Evolutionary conservation across 148 eudicot species (phyloP).

Genomic region (Rhododendron molle): DNA sequence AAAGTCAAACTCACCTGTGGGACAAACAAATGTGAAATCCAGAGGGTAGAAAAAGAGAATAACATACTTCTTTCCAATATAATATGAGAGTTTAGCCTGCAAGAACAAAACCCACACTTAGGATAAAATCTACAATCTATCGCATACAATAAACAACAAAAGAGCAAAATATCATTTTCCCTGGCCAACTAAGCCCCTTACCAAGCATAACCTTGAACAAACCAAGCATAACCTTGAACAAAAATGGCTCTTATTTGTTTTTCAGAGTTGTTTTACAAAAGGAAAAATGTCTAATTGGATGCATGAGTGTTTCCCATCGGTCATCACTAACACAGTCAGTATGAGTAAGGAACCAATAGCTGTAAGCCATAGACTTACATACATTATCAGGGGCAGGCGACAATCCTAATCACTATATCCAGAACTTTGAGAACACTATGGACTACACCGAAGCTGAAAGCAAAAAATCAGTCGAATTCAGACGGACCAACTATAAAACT

Average conservation of each 20-base stretch:
- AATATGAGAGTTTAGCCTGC: conserved; percentile 94
- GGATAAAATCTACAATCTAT: not conserved
- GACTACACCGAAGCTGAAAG: not conserved
- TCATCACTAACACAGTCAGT: not conserved
- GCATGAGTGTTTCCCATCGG: not conserved
- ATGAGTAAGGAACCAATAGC: not conserved
- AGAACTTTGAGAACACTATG: not conserved
- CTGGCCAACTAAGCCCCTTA: not conserved
- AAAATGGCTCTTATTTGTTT: too few relatives aligned
- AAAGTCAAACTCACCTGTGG: conserved; percentile 66
- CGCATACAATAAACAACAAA: not conserved
- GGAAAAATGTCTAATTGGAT: not conserved
- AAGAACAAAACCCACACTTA: conserved; percentile 1
- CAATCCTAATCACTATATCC: not conserved
- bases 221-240: not conserved
- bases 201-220: not conserved
- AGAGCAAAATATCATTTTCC: not conserved
- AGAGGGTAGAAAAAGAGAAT: conserved; percentile 96
- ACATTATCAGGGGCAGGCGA: not conserved
- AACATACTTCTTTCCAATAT: conserved; percentile 90
- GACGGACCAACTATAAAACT: not conserved
- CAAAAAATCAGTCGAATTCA: not conserved
- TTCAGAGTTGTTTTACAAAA: too few relatives aligned
- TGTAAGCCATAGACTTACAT: not conserved
- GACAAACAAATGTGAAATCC: conserved; percentile 97